Evolutionary conservation across 257 asterid genomes (phyloP).

Genomic region (Gardenia jasminoides): DNA sequence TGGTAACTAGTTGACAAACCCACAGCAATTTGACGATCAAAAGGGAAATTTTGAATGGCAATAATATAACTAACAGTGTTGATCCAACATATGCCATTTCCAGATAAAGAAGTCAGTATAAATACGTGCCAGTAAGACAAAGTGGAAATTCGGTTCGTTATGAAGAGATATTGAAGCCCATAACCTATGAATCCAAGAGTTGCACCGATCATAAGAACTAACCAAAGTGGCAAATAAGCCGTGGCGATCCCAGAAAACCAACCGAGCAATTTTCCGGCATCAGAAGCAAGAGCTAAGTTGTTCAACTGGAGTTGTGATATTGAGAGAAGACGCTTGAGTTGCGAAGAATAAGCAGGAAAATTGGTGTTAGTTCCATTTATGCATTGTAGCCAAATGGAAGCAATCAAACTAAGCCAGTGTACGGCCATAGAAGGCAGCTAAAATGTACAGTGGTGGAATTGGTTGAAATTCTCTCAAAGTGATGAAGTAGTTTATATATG

Average conservation of each 20-base stretch:
- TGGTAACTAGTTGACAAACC: slow-evolving; percentile 74
- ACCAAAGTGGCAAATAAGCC: slow-evolving; percentile 56
- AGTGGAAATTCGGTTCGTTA: slow-evolving; percentile 23
- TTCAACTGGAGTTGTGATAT: slow-evolving; percentile 67
- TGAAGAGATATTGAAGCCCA: slow-evolving; percentile 69
- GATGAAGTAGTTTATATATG: not conserved
- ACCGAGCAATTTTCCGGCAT: slow-evolving; percentile 80
- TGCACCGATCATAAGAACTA: slow-evolving; percentile 65
- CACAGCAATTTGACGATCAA: slow-evolving; percentile 61
- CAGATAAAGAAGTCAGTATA: slow-evolving; percentile 57
- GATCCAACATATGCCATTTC: slow-evolving; percentile 79
- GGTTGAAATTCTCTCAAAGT: not conserved
- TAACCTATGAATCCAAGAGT: slow-evolving; percentile 63
- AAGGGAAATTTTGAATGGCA: slow-evolving; percentile 59
- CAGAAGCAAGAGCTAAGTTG: slow-evolving; percentile 78
- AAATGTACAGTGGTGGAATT: not conserved
- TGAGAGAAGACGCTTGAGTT: slow-evolving; percentile 53
- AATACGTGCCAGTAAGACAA: slow-evolving; percentile 52
- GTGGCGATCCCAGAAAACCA: slow-evolving; percentile 78
- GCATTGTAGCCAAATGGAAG: slow-evolving; percentile 74
- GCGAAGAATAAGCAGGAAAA: slow-evolving; percentile 74
- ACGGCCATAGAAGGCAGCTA: slow-evolving; percentile 34
- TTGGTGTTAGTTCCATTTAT: slow-evolving; percentile 75
- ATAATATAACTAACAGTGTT: slow-evolving; percentile 63
- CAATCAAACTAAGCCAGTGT: slow-evolving; percentile 76